These are phyloP conservation scores for Sphagnum tenellum DNA, from an alignment of 225 moss, liverwort and hornwort species.

Conservation along the genomic window DNA sequence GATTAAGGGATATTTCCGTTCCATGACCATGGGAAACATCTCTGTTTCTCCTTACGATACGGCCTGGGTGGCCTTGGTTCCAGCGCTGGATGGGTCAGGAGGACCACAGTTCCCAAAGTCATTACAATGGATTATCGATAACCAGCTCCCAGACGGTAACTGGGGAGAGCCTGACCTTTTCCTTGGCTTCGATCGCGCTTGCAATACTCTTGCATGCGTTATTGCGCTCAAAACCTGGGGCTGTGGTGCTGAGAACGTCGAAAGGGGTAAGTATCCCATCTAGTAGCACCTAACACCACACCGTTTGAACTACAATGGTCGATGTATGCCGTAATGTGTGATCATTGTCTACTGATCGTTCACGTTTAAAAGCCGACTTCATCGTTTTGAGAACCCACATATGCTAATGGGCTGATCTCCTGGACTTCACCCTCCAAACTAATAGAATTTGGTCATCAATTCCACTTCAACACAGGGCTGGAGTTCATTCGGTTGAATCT, in stretches of 20 bases:
- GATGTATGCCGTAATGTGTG: not conserved
- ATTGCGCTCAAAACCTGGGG: slow-evolving; percentile 60
- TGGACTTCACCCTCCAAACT: too few relatives aligned
- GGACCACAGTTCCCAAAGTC: slow-evolving; percentile 52
- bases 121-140: slow-evolving; percentile 56
- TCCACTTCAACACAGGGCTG: slow-evolving; percentile 27
- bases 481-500: slow-evolving; percentile 47
- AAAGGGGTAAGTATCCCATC: slow-evolving; percentile 17
- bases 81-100: slow-evolving; percentile 35
- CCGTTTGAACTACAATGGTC: too few relatives aligned
- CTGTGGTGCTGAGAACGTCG: slow-evolving; percentile 21
- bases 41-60: slow-evolving; percentile 68
- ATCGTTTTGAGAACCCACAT: not conserved
- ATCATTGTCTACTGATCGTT: not conserved
- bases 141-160: slow-evolving; percentile 65
- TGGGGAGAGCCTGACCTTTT: slow-evolving; percentile 47
- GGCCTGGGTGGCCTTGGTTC: slow-evolving; percentile 72
- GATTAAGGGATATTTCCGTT: slow-evolving; percentile 25
- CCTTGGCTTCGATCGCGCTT: slow-evolving; percentile 33
- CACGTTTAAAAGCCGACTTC: not conserved
- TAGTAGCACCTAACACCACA: too few relatives aligned
- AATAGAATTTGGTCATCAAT: not conserved
- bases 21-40: slow-evolving; percentile 37
- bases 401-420: too few relatives aligned
- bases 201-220: slow-evolving; percentile 61